Evolutionary conservation across 352 stramenopile genomes (phyloP).

Genomic region (Elongisporangium prolatum): DNA sequence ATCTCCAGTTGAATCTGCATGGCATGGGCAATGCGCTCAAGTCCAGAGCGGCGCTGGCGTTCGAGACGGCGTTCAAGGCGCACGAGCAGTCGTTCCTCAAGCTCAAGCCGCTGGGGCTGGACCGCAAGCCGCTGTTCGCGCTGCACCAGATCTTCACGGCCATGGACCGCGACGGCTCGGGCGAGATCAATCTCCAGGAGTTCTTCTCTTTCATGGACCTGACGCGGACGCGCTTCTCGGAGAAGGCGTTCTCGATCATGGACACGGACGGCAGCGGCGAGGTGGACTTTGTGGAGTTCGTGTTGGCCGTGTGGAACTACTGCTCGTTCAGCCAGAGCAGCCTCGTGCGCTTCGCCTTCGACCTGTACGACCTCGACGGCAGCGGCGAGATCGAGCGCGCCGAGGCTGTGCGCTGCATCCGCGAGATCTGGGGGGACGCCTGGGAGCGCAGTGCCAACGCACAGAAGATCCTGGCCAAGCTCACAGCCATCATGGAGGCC

Average conservation of each 20-base stretch:
- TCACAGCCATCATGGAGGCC: slow-evolving; percentile 38
- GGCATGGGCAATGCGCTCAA: slow-evolving; percentile 16
- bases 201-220: slow-evolving; percentile 73
- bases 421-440: slow-evolving; percentile 51
- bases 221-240: slow-evolving; percentile 49
- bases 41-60: slow-evolving; percentile 4
- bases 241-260: slow-evolving; percentile 74
- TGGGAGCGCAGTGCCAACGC: slow-evolving; percentile 51
- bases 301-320: slow-evolving; percentile 75
- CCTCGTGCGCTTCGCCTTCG: slow-evolving; percentile 66
- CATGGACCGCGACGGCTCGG: slow-evolving; percentile 60
- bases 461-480: slow-evolving; percentile 52
- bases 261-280: slow-evolving; percentile 59
- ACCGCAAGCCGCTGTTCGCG: slow-evolving; percentile 38
- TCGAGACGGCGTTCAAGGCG: slow-evolving; percentile 29
- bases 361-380: slow-evolving; percentile 67
- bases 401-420: slow-evolving; percentile 42
- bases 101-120: slow-evolving; percentile 35
- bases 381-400: slow-evolving; percentile 61
- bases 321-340: slow-evolving; percentile 62
- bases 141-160: slow-evolving; percentile 48
- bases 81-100: slow-evolving; percentile 33
- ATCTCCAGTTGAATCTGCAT: not conserved
- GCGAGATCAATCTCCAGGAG: slow-evolving; percentile 60
- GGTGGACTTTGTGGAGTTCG: slow-evolving; percentile 73